These are phyloP conservation scores for Lodderomyces beijingensis DNA, from an alignment of 1,139 yeast genomes.

Conservation along the genomic window DNA sequence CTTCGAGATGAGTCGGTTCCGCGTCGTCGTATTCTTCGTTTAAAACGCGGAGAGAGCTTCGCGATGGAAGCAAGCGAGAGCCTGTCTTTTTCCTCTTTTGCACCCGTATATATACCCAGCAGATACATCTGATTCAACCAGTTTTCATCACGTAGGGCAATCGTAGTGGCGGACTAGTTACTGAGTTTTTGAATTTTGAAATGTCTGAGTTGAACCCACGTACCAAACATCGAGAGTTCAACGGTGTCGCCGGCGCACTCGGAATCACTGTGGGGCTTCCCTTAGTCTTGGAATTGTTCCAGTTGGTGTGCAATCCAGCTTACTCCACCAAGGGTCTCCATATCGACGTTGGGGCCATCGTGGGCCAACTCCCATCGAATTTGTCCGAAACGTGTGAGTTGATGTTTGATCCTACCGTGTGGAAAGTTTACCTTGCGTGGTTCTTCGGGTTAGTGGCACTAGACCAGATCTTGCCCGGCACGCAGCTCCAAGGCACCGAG, in stretches of 20 bases:
- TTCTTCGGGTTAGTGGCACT: constrained; percentile 57
- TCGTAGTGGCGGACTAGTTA: no score
- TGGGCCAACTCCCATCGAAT: constrained; percentile 22
- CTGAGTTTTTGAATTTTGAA: no score
- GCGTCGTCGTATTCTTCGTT: no score
- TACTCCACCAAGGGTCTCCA: constrained; percentile 49
- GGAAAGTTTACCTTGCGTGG: constrained; percentile 75
- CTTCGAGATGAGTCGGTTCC: no score
- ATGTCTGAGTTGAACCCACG: constrained; percentile 54
- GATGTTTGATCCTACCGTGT: constrained; percentile 39
- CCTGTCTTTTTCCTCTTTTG: no score
- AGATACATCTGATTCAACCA: no score
- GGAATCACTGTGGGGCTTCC: constrained; percentile 69
- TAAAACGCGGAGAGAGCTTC: no score
- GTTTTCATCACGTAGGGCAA: no score
- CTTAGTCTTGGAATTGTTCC: constrained; percentile 51
- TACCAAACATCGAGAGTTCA: constrained; percentile 69
- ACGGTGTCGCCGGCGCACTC: constrained; percentile 72
- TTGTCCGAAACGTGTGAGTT: constrained; percentile 23
- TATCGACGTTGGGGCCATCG: constrained; percentile 36
- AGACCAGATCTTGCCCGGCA: constrained; percentile 75
- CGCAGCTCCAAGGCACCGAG: constrained; percentile 55
- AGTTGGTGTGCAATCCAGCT: constrained; percentile 53
- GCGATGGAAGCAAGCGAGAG: no score
- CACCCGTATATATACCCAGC: no score